phyloP scores from a whole-genome alignment of 108 stramenopile species.

The Cylindrotheca closterium region DNA sequence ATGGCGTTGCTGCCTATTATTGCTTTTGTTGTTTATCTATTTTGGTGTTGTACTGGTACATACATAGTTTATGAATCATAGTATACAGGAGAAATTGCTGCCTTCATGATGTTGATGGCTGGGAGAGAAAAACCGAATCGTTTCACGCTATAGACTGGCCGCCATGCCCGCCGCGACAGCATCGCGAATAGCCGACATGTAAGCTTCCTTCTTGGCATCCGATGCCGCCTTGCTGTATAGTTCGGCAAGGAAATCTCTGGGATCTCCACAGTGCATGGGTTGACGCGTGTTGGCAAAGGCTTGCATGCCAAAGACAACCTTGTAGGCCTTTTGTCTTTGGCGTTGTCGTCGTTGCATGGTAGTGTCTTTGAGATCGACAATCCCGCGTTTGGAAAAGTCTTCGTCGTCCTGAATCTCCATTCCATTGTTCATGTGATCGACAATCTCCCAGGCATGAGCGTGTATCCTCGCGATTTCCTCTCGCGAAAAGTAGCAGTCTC shows the following conservation, averaged over 20 bases:
- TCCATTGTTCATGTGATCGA: slow-evolving; percentile 34
- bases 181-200: slow-evolving; percentile 8
- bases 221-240: slow-evolving; percentile 6
- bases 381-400: slow-evolving; percentile 32
- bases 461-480: slow-evolving; percentile 31
- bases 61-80: too few species aligned
- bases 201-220: slow-evolving; percentile 1
- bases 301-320: slow-evolving; percentile 37
- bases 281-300: neutral
- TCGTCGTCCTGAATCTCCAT: slow-evolving; percentile 28
- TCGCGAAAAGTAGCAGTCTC: slow-evolving; percentile 18
- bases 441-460: slow-evolving; percentile 28
- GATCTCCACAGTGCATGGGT: neutral
- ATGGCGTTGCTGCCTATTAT: too few species aligned
- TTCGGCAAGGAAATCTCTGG: slow-evolving; percentile 7
- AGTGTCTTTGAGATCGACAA: slow-evolving; percentile 25
- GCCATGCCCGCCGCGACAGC: slow-evolving; percentile 13
- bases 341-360: slow-evolving; percentile 30
- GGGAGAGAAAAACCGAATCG: too few species aligned
- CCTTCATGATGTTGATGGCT: too few species aligned
- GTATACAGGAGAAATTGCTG: too few species aligned
- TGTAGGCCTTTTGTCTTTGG: slow-evolving; percentile 28
- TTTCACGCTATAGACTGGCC: neutral
- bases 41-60: too few species aligned
- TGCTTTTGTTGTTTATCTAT: too few species aligned